These are phyloP conservation scores for Tetracladium maxilliforme DNA, from an alignment of 2,329 filamentous ascomycete species.

Conservation along the genomic window DNA sequence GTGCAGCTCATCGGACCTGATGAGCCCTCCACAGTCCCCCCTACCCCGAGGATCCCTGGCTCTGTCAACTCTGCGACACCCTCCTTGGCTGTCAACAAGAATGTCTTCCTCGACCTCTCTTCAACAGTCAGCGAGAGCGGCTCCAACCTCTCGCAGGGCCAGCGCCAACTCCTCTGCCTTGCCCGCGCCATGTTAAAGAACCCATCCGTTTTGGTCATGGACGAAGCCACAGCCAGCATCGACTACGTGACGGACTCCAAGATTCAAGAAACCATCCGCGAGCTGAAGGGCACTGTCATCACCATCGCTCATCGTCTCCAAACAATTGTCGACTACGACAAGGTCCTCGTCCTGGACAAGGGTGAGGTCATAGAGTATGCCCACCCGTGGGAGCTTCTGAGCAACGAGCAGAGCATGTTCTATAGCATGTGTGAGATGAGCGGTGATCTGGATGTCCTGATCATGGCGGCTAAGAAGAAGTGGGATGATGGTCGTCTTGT, in stretches of 20 bases:
- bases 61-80: constrained; percentile 12
- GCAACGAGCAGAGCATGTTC: constrained; percentile 45
- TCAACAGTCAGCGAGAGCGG: constrained; percentile 81
- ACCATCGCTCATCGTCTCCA: constrained; percentile 93
- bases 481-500: constrained; percentile 23
- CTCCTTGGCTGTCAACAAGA: constrained; percentile 80
- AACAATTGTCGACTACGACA: constrained; percentile 97
- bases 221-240: constrained; percentile 94
- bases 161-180: constrained; percentile 86
- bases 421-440: constrained; percentile 55
- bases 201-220: constrained; percentile 94
- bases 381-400: constrained; percentile 73
- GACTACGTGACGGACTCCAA: constrained; percentile 93
- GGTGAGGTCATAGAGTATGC: constrained; percentile 78
- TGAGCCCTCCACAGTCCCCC: constrained; percentile 11
- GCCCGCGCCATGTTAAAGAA: constrained; percentile 84
- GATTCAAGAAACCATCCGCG: constrained; percentile 93
- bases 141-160: constrained; percentile 87
- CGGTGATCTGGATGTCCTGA: constrained; percentile 42
- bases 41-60: constrained; percentile 9
- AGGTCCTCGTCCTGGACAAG: constrained; percentile 86
- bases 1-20: constrained; percentile 87
- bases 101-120: constrained; percentile 77
- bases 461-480: constrained; percentile 34
- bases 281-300: constrained; percentile 76